Percentiles rank a stretch among this genome's conserved stretches.
Evolutionary conservation across 2,329 filamentous ascomycete species (phyloP).

Genomic region (Colletotrichum viniferum): DNA sequence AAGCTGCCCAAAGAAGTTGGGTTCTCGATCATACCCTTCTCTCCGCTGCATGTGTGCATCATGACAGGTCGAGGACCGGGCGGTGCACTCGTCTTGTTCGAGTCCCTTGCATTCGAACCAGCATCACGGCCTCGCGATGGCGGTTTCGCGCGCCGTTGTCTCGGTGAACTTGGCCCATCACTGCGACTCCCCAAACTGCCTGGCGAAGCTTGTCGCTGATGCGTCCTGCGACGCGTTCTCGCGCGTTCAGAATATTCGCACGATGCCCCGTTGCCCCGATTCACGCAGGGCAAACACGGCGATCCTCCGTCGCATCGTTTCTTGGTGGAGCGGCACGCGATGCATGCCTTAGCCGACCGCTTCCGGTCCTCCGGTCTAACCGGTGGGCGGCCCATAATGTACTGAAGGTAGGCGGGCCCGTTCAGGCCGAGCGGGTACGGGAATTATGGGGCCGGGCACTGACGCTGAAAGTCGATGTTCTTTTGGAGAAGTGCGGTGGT

Average conservation of each 20-base stretch:
- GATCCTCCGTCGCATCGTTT: constrained; percentile 54
- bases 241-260: neutral
- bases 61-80: neutral
- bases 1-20: too few species aligned
- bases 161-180: neutral
- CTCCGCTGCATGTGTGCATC: constrained; percentile 3
- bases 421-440: neutral
- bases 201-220: neutral
- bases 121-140: neutral
- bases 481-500: neutral
- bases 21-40: neutral
- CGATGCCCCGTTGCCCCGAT: neutral
- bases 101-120: neutral
- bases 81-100: neutral
- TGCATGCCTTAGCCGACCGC: constrained; percentile 53
- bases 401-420: neutral
- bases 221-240: neutral
- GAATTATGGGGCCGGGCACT: neutral
- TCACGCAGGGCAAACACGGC: constrained; percentile 38
- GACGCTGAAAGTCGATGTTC: neutral
- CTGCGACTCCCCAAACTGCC: neutral
- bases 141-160: neutral
- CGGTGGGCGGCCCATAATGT: constrained; percentile 55
- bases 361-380: constrained; percentile 53
- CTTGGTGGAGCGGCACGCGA: constrained; percentile 52